These are phyloP conservation scores for Kodamaea ohmeri DNA, from an alignment of 1,139 yeast genomes.

Conservation along the genomic window DNA sequence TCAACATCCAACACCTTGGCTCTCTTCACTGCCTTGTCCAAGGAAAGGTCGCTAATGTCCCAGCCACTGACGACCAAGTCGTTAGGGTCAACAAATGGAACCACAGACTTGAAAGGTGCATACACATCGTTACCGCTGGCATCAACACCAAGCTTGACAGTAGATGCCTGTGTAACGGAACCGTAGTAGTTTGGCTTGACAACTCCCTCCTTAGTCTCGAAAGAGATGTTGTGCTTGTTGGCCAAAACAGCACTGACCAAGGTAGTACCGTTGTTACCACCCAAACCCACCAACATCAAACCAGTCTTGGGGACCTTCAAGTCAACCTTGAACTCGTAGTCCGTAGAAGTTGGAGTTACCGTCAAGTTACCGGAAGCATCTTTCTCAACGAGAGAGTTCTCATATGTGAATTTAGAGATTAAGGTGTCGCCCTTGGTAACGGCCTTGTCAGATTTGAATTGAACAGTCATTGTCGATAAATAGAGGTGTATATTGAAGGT, in stretches of 20 bases:
- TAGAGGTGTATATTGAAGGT: slow-evolving; percentile 3
- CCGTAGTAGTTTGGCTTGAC: slow-evolving; percentile 88
- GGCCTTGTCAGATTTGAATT: slow-evolving; percentile 64
- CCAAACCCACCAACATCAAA: slow-evolving; percentile 86
- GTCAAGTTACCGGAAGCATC: slow-evolving; percentile 50
- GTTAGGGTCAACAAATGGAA: slow-evolving; percentile 88
- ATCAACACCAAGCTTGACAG: slow-evolving; percentile 87
- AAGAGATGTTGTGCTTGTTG: slow-evolving; percentile 73
- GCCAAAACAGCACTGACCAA: slow-evolving; percentile 83
- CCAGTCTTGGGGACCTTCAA: slow-evolving; percentile 84
- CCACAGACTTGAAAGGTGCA: slow-evolving; percentile 86
- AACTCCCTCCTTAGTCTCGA: slow-evolving; percentile 80
- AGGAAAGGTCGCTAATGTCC: slow-evolving; percentile 77
- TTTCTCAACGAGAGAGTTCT: slow-evolving; percentile 58
- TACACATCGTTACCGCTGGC: slow-evolving; percentile 79
- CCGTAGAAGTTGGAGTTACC: slow-evolving; percentile 70
- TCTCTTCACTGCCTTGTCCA: slow-evolving; percentile 79
- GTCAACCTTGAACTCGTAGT: slow-evolving; percentile 85
- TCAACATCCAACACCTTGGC: slow-evolving; percentile 85
- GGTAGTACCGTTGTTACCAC: slow-evolving; percentile 96
- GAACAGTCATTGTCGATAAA: slow-evolving; percentile 27
- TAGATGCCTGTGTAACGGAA: slow-evolving; percentile 92
- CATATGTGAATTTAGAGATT: slow-evolving; percentile 69
- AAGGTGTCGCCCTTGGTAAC: slow-evolving; percentile 57
- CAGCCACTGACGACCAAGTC: slow-evolving; percentile 91